A percentile compares a stretch with the other conserved stretches of the same genome.
Evolutionary conservation across 1,284 basidiomycete genomes (phyloP).

Genomic region (Ganoderma lucidum): DNA sequence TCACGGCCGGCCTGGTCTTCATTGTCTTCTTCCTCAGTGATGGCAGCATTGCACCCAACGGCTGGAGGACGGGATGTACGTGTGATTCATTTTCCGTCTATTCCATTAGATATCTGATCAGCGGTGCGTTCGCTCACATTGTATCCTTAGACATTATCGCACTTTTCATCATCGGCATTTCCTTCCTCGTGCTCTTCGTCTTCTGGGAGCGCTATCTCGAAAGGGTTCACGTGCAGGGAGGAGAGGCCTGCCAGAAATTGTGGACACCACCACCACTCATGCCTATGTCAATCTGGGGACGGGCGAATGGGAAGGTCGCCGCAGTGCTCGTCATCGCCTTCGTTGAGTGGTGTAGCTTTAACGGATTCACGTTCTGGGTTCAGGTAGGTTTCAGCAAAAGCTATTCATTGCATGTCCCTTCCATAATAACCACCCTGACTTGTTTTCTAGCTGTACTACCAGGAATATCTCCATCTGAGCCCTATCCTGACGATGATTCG

Average conservation of each 20-base stretch:
- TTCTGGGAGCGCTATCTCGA: slow-evolving; percentile 77
- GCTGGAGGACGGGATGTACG: slow-evolving; percentile 83
- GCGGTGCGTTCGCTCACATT: neutral
- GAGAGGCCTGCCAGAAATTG: slow-evolving; percentile 28
- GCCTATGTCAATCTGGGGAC: slow-evolving; percentile 71
- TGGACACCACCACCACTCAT: slow-evolving; percentile 74
- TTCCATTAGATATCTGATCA: neutral
- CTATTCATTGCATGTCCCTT: neutral
- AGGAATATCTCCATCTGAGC: slow-evolving; percentile 61
- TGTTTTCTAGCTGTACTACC: slow-evolving; percentile 65
- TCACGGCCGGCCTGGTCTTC: slow-evolving; percentile 80
- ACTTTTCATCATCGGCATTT: slow-evolving; percentile 70
- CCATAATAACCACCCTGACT: neutral
- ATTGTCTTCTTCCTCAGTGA: slow-evolving; percentile 85
- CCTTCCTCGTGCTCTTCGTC: slow-evolving; percentile 69
- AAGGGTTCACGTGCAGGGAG: slow-evolving; percentile 40
- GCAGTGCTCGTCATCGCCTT: slow-evolving; percentile 75
- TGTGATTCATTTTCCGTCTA: slow-evolving; percentile 16
- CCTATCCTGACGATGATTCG: slow-evolving; percentile 79
- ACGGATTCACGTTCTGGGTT: slow-evolving; percentile 62
- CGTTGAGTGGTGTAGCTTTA: slow-evolving; percentile 73
- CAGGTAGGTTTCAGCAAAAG: slow-evolving; percentile 47
- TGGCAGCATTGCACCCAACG: slow-evolving; percentile 70
- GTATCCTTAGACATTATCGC: slow-evolving; percentile 59
- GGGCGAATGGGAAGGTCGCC: slow-evolving; percentile 71